phyloP scores from a whole-genome alignment of 108 stramenopile genomes.

The Nitzschia sp. region DNA sequence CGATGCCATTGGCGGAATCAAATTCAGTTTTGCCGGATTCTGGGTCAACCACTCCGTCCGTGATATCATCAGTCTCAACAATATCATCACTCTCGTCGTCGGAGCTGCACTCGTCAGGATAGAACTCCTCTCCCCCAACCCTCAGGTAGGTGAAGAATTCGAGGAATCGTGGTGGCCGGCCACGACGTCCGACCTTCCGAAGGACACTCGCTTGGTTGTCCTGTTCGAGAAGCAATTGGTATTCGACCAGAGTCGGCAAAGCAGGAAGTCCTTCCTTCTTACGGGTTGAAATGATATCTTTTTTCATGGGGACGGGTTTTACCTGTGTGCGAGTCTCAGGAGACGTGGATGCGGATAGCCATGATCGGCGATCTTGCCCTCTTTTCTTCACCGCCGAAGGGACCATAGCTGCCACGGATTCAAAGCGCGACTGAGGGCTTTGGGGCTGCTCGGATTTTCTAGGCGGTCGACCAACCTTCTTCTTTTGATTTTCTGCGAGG shows the following conservation, averaged over 20 bases:
- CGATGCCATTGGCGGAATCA: too few relatives aligned
- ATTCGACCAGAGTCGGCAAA: slow-evolving; percentile 3
- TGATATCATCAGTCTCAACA: not conserved
- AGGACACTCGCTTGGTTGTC: slow-evolving; percentile 1
- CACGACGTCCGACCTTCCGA: slow-evolving; percentile 3
- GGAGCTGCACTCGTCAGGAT: not conserved
- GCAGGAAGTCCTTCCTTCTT: not conserved
- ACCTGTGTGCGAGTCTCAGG: not conserved
- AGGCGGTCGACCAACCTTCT: not conserved
- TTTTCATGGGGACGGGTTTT: not conserved
- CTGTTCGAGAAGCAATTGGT: not conserved
- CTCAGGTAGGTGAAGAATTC: not conserved
- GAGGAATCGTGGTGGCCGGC: slow-evolving; percentile 12
- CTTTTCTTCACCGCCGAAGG: slow-evolving; percentile 20
- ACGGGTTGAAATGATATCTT: not conserved
- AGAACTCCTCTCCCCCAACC: not conserved
- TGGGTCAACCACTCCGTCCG: not conserved
- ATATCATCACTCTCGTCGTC: not conserved
- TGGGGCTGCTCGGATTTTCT: not conserved
- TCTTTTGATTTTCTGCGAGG: not conserved
- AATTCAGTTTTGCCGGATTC: not conserved
- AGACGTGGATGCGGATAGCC: not conserved
- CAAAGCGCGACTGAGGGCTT: not conserved
- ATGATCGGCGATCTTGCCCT: not conserved
- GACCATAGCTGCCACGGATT: slow-evolving; percentile 4